Conservation (phyloP, 768 basidiomycete genomes). For the Brasilioporus rufonigricans region DNA sequence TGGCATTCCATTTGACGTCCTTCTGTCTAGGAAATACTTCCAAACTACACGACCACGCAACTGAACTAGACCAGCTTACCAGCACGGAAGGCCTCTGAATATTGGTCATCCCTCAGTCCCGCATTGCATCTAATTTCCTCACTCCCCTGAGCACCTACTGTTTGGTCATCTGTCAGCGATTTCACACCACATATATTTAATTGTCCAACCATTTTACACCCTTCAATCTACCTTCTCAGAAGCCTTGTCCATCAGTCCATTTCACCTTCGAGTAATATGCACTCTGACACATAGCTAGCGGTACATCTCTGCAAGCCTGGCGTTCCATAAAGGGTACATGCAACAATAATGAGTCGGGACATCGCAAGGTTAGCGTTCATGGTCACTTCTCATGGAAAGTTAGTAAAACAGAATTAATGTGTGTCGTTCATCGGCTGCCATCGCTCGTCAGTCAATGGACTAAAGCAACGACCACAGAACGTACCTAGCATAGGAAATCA, state of each 20-base stretch:
- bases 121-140: constrained; percentile 7
- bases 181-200: constrained; percentile 23
- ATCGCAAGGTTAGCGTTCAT: too few species aligned
- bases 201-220: constrained; percentile 14
- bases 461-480: constrained; percentile 23
- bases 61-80: constrained; percentile 82
- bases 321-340: not conserved
- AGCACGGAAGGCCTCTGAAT: constrained; percentile 70
- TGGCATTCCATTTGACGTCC: constrained; percentile 2
- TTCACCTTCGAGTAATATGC: not conserved
- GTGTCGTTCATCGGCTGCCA: constrained; percentile 75
- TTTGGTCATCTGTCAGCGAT: constrained; percentile 15
- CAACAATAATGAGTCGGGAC: not conserved
- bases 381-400: constrained; percentile 53
- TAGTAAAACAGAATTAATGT: constrained; percentile 87
- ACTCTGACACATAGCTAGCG: not conserved
- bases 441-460: not conserved
- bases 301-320: too few species aligned
- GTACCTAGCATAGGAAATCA: constrained; percentile 74
- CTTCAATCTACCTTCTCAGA: constrained; percentile 22
- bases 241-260: not conserved
- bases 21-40: constrained; percentile 56
- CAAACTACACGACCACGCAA: constrained; percentile 73
- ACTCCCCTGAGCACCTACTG: not conserved
- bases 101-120: not conserved